Percentiles rank a stretch among this genome's conserved stretches.
Evolutionary conservation across 371 early-diverging fungal species (phyloP).

Genomic region (Syncephalastrum contaminatum): DNA sequence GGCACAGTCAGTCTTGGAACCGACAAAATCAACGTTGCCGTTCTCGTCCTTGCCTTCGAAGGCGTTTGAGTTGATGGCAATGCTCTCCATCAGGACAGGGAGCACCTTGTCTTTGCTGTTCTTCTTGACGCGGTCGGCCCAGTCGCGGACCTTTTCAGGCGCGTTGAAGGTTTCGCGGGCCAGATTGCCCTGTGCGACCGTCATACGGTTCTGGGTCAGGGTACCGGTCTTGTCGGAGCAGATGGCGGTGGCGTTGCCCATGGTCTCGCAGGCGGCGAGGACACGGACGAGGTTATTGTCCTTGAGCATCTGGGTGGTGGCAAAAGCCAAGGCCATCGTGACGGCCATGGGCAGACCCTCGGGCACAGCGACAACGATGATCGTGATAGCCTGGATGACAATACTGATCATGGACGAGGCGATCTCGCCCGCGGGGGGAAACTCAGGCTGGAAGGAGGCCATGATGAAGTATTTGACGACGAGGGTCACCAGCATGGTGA

Average conservation of each 20-base stretch:
- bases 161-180: conserved; percentile 43
- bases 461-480: conserved; percentile 79
- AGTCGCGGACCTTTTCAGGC: conserved; percentile 26
- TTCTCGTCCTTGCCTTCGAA: conserved; percentile 81
- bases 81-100: conserved; percentile 57
- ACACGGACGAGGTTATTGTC: conserved; percentile 94
- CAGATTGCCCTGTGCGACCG: conserved; percentile 76
- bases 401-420: conserved; percentile 74
- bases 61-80: conserved; percentile 88
- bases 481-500: conserved; percentile 77
- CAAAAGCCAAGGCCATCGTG: conserved; percentile 94
- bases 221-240: conserved; percentile 98
- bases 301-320: conserved; percentile 92
- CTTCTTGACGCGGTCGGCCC: conserved; percentile 24
- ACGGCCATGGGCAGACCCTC: conserved; percentile 98
- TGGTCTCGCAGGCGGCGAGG: conserved; percentile 95
- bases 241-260: conserved; percentile 96
- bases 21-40: conserved; percentile 74
- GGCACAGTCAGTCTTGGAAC: conserved; percentile 94
- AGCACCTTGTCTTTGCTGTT: conserved; percentile 18
- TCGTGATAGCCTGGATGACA: conserved; percentile 81
- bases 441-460: conserved; percentile 53
- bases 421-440: conserved; percentile 59
- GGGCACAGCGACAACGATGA: conserved; percentile 97
- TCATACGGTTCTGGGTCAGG: conserved; percentile 94